Evolutionary conservation across 2,329 filamentous ascomycete species (phyloP).

Genomic region (Scorias spongiosa): DNA sequence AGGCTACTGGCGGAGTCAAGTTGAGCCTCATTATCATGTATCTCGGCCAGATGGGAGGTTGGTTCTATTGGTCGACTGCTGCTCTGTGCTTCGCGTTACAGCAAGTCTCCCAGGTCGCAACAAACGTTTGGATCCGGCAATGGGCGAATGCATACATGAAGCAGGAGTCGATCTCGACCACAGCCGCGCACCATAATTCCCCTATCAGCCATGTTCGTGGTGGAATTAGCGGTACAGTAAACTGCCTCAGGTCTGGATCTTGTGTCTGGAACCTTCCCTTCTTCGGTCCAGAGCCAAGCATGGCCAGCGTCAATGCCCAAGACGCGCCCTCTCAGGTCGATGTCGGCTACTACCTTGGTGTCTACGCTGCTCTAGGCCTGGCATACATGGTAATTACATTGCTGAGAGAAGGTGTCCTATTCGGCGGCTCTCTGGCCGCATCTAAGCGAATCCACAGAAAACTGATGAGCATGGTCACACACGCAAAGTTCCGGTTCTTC

Average conservation of each 20-base stretch:
- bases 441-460: slow-evolving; percentile 70
- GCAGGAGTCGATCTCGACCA: slow-evolving; percentile 25
- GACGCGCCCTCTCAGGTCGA: slow-evolving; percentile 44
- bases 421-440: slow-evolving; percentile 78
- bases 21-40: slow-evolving; percentile 77
- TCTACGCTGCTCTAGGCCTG: slow-evolving; percentile 69
- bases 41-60: slow-evolving; percentile 78
- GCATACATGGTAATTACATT: slow-evolving; percentile 70
- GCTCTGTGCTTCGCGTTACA: slow-evolving; percentile 62
- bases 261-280: slow-evolving; percentile 32
- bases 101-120: slow-evolving; percentile 72
- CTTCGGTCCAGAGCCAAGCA: not conserved
- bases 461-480: slow-evolving; percentile 63
- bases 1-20: slow-evolving; percentile 76
- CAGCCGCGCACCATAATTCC: slow-evolving; percentile 21
- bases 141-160: slow-evolving; percentile 79
- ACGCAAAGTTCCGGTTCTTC: slow-evolving; percentile 95
- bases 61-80: slow-evolving; percentile 84
- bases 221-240: slow-evolving; percentile 27
- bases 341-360: slow-evolving; percentile 64
- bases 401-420: slow-evolving; percentile 71
- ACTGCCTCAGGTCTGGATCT: slow-evolving; percentile 34
- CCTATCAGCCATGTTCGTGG: slow-evolving; percentile 28
- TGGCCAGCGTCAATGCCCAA: not conserved
- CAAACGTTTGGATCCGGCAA: slow-evolving; percentile 85